Percentiles rank a stretch among this genome's conserved stretches.
Evolutionary conservation across 768 basidiomycete species (phyloP).

Genomic region (Chiua virens): DNA sequence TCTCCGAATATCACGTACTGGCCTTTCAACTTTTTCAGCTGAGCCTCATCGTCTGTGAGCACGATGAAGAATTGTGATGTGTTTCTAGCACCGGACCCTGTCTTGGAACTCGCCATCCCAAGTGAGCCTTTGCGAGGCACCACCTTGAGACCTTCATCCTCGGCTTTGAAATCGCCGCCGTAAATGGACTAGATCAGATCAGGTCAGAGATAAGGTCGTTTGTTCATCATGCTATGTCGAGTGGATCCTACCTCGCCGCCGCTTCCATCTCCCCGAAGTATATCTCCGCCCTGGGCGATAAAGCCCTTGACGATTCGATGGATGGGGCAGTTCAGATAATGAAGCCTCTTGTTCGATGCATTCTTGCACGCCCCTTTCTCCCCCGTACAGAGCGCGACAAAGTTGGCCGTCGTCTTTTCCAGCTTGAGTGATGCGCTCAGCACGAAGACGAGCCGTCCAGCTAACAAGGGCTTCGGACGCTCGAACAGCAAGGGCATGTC

Average conservation of each 20-base stretch:
- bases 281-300: constrained; percentile 54
- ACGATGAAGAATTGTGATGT: constrained; percentile 53
- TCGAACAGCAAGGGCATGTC: constrained; percentile 33
- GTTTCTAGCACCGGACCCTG: constrained; percentile 44
- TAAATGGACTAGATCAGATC: constrained; percentile 39
- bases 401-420: constrained; percentile 48
- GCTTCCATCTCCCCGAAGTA: constrained; percentile 51
- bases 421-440: constrained; percentile 40
- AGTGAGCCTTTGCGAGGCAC: constrained; percentile 43
- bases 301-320: constrained; percentile 50
- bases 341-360: constrained; percentile 44
- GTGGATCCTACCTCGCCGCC: constrained; percentile 48
- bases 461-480: constrained; percentile 38
- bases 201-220: constrained; percentile 5
- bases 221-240: not conserved
- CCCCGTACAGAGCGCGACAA: constrained; percentile 46
- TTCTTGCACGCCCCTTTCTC: constrained; percentile 47
- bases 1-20: constrained; percentile 49
- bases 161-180: constrained; percentile 50
- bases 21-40: constrained; percentile 47
- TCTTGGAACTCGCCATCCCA: constrained; percentile 50
- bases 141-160: constrained; percentile 48
- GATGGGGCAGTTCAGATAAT: constrained; percentile 43
- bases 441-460: constrained; percentile 42
- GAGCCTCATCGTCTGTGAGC: constrained; percentile 40